Evolutionary conservation across 768 basidiomycete genomes (phyloP), one percentile per base, ranked within the genome.

Genomic region (Mycena polygramma): DNA sequence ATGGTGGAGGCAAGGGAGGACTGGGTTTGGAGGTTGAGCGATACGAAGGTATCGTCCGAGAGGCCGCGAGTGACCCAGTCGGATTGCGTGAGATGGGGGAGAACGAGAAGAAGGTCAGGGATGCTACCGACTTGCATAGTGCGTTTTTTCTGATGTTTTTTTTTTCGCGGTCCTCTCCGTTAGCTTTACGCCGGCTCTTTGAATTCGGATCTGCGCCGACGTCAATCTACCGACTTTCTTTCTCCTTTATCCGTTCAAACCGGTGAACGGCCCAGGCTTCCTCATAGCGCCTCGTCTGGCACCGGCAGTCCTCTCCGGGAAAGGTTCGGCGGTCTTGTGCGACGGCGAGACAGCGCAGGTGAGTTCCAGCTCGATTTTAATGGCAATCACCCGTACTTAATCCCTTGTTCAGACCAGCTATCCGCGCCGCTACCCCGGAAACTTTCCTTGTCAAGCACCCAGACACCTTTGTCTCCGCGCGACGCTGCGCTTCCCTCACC

Each of bases 31-130:
- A 96, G 81, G 94, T 96, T 17, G 95, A 95, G 80, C 86, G 92
- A 71, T 95, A 93, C 92, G 93, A 95, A 68, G 95, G 95, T 65
- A 91, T 97, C 73, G 93, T 95, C 30, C 90, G 91, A 68, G 94
- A 95, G 77, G 82, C 86, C 26, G 90, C 88, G 36, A 86, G 78
- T 51, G 93, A 94, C 66, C 96, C 96, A 20, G 81, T 92, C 43
- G 88, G 89, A 48, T 76, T 95, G 75, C 91, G 91, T 73, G 96
- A 97, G 77, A 88, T 94, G 89, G 84, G 84, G 66, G 94, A 95
- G 61, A 82, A 84, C 24, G 96, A 97, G 85, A 95, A 92, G 85
- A 97, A 96, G 93, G 96, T 96, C 75, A 75, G 86, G 78, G 67
- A 24, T 49, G 59, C 22, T 60, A 51, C 46, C 69, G 51, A 58